Conservation (phyloP, 306 rosid species). For the Rosa multiflora region DNA sequence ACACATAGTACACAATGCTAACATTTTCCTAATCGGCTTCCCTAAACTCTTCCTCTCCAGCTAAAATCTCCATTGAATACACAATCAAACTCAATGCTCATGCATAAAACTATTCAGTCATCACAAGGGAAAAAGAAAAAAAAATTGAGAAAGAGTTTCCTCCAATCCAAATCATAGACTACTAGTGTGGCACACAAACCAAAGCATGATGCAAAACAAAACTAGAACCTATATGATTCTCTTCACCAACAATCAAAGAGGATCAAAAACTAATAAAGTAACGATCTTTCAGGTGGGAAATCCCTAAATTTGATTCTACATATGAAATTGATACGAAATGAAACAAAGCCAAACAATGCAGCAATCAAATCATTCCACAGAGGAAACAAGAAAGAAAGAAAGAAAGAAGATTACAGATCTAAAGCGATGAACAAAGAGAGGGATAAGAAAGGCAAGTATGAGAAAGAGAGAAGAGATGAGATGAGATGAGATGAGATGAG, state of each 20-base stretch:
- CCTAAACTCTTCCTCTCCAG: background rate
- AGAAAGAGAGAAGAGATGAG: background rate
- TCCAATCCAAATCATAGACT: background rate
- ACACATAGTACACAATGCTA: background rate
- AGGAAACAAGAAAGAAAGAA: background rate
- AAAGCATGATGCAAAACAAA: background rate
- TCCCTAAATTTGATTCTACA: background rate
- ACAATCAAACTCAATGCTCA: too few species aligned
- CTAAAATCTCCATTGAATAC: background rate
- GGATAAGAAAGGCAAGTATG: background rate
- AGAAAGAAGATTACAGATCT: background rate
- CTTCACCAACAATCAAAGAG: background rate
- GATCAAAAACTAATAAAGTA: background rate
- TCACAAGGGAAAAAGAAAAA: too few species aligned
- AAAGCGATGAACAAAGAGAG: conserved; percentile 9
- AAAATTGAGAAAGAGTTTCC: too few species aligned
- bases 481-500: background rate
- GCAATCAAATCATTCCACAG: conserved; percentile 33
- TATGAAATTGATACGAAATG: background rate
- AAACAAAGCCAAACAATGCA: conserved; percentile 5
- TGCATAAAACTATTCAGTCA: too few species aligned
- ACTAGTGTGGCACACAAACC: background rate
- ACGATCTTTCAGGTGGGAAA: background rate
- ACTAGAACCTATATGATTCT: background rate
- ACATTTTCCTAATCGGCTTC: background rate